A percentile compares a stretch with the other conserved stretches of the same genome.
These are phyloP conservation scores for Lolium perenne DNA, from an alignment of 176 grass and related monocot species.

Conservation along the genomic window DNA sequence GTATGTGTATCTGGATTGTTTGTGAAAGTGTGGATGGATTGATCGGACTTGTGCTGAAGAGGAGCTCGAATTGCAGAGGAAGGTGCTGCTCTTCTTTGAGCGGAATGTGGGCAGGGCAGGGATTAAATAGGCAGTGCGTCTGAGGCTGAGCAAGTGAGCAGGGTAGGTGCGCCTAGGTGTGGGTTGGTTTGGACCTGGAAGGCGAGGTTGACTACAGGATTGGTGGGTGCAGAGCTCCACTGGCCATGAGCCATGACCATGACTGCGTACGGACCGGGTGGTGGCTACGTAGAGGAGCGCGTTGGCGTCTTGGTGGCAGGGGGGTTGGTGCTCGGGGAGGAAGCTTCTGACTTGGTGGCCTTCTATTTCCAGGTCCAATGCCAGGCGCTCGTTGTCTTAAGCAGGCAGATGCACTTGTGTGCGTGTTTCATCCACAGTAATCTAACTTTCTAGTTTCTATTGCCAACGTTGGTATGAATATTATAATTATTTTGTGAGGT, in stretches of 20 bases:
- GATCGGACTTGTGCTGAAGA: neutral
- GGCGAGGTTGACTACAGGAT: neutral
- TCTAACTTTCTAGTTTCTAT: too few species aligned
- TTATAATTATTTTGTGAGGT: too few species aligned
- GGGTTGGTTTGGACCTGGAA: conserved; percentile 30
- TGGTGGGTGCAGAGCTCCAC: neutral
- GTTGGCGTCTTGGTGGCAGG: neutral
- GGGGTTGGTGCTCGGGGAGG: neutral
- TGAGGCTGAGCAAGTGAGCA: neutral
- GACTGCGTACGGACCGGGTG: neutral
- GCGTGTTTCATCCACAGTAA: neutral
- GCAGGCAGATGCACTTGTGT: too few species aligned
- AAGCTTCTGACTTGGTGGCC: neutral
- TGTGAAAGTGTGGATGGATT: neutral
- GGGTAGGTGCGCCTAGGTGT: neutral
- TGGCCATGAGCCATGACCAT: neutral
- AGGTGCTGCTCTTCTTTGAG: conserved; percentile 43
- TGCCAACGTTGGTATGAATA: neutral
- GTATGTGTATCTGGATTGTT: neutral
- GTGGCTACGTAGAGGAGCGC: neutral
- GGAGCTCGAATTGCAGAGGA: neutral
- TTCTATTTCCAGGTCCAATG: neutral
- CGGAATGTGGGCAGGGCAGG: neutral
- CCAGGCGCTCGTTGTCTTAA: neutral
- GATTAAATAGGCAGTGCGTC: conserved; percentile 61